These are phyloP conservation scores for Salix brachista DNA, from an alignment of 345 rosid genomes.

Conservation along the genomic window DNA sequence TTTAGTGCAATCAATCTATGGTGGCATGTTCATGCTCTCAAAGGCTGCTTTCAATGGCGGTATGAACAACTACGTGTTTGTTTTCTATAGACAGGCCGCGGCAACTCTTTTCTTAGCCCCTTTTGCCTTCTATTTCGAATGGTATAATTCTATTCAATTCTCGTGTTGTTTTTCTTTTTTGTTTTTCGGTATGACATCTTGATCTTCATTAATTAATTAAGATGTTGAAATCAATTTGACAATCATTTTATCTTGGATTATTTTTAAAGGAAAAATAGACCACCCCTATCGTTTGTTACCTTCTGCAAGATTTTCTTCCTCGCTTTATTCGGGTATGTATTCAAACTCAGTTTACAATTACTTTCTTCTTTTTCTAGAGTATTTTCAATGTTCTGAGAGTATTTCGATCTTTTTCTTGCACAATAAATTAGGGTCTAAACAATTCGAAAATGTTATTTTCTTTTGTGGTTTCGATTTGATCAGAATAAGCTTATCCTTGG, in stretches of 20 bases:
- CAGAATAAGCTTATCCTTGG: conserved; percentile 64
- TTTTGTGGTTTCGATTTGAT: background rate
- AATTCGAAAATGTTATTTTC: background rate
- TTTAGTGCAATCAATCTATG: conserved; percentile 64
- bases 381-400: background rate
- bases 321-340: conserved; percentile 68
- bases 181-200: background rate
- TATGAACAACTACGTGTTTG: conserved; percentile 78
- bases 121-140: conserved; percentile 57
- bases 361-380: background rate
- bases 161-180: background rate
- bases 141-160: conserved; percentile 35
- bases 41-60: conserved; percentile 84
- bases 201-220: background rate
- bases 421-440: background rate
- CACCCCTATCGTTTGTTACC: conserved; percentile 55
- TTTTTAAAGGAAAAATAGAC: conserved; percentile 57
- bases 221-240: too few relatives aligned
- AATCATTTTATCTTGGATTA: background rate
- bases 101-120: conserved; percentile 77
- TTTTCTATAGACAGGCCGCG: conserved; percentile 76
- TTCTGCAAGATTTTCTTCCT: conserved; percentile 75
- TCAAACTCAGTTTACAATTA: background rate
- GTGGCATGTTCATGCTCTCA: conserved; percentile 88
- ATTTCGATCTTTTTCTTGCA: background rate